These are phyloP conservation scores for Hyphopichia homilentoma DNA, from an alignment of 805 yeast genomes.

Conservation along the genomic window DNA sequence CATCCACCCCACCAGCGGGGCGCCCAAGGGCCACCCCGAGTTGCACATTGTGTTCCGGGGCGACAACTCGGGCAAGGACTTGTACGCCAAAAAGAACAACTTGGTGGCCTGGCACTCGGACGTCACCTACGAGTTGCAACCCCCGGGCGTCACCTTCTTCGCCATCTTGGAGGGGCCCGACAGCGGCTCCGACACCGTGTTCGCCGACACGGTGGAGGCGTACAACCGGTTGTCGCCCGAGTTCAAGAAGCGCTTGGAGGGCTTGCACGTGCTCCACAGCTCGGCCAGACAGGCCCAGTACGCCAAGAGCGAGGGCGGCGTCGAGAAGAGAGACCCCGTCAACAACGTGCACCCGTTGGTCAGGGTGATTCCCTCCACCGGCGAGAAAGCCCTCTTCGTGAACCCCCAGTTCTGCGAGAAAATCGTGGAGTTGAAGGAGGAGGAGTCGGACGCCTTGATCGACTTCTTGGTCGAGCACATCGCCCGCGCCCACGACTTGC, in stretches of 20 bases:
- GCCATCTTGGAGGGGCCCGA: conserved; percentile 36
- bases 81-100: conserved; percentile 18
- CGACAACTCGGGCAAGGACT: conserved; percentile 11
- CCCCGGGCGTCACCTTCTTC: conserved; percentile 37
- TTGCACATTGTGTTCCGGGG: conserved; percentile 26
- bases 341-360: conserved; percentile 35
- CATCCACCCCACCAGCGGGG: conserved; percentile 43
- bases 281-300: conserved; percentile 33
- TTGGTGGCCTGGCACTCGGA: conserved; percentile 35
- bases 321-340: conserved; percentile 33
- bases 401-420: conserved; percentile 32
- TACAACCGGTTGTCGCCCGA: conserved; percentile 36
- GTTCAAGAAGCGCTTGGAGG: conserved; percentile 30
- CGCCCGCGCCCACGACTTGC: conserved; percentile 32
- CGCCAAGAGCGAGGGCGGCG: conserved; percentile 22
- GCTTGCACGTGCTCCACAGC: conserved; percentile 34
- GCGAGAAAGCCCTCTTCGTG: conserved; percentile 32
- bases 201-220: conserved; percentile 37
- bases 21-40: conserved; percentile 30
- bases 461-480: conserved; percentile 32
- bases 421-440: conserved; percentile 35
- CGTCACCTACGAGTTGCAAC: conserved; percentile 38
- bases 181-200: conserved; percentile 39
- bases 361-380: conserved; percentile 38
- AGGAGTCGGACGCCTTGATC: conserved; percentile 33